Conservation (phyloP, 2,329 filamentous ascomycete species). For the Plectosphaerella plurivora region DNA sequence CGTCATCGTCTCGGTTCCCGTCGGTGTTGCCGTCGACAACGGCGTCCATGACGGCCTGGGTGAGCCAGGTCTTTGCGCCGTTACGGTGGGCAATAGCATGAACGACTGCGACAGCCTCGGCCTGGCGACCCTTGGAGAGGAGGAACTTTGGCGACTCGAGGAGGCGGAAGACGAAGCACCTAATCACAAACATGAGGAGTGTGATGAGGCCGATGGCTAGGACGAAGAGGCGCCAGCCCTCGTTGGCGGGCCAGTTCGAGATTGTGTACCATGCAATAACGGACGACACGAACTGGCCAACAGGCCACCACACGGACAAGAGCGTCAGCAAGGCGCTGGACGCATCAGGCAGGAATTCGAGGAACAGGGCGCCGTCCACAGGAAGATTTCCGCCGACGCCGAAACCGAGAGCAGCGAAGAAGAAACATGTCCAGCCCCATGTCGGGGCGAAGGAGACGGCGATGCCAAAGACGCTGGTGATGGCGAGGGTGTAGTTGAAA, state of each 20-base stretch:
- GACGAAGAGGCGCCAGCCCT: conserved; percentile 75
- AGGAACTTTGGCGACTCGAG: conserved; percentile 85
- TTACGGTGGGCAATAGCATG: conserved; percentile 75
- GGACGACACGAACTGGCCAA: conserved; percentile 72
- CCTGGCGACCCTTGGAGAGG: conserved; percentile 69
- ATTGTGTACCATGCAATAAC: conserved; percentile 74
- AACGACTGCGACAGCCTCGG: conserved; percentile 74
- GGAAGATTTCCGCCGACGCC: conserved; percentile 74
- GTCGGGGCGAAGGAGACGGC: conserved; percentile 61
- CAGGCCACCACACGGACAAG: conserved; percentile 82
- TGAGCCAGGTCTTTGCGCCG: conserved; percentile 67
- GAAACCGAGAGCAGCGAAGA: conserved; percentile 59
- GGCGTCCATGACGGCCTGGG: conserved; percentile 60
- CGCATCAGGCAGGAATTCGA: conserved; percentile 76
- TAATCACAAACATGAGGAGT: conserved; percentile 70
- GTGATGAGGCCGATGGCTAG: conserved; percentile 68
- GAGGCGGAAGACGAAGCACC: conserved; percentile 76
- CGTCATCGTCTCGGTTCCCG: conserved; percentile 7
- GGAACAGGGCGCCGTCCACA: conserved; percentile 75
- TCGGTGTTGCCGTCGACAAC: conserved; percentile 35
- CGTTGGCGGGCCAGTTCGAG: conserved; percentile 59
- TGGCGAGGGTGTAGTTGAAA: conserved; percentile 75
- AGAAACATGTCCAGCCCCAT: conserved; percentile 60
- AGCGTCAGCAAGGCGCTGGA: conserved; percentile 72
- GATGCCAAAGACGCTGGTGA: conserved; percentile 72